Base-by-base conservation (phyloP, 306 rosid species). In the Mimosa bimucronata region DNA sequence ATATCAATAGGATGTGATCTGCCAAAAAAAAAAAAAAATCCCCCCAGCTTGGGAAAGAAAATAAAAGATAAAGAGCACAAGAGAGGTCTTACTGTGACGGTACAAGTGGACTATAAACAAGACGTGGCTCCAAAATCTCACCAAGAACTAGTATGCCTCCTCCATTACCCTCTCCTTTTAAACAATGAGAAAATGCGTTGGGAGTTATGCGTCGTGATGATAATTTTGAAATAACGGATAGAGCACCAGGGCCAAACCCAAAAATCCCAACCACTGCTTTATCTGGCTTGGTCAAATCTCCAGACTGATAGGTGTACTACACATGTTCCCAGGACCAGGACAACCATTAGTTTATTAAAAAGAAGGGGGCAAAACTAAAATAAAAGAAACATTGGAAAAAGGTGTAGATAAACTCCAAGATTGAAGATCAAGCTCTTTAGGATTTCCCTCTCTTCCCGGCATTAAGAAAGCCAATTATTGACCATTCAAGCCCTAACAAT, bases 61-160 rank as follows among this genome's bases (percentile, higher is more conserved):
- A 60, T 5, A 28, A 26, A 11, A 13, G 9, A 60, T 26, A 26
- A 28, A 61, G 38, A 26, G 38, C 37, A 42, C 48, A 85, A 80
- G 76, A 62, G 85, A 83, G 80, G 81, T 83, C 97, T 52, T 91
- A 94, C 98, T 92, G 98, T 42, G 91, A 88, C 9, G 98, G 94
- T 41, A 94, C 97, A 85, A 94, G 97, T 29, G 98, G 98, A 83
- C 92, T 94, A 82, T 92, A 94, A 67, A 89, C 97, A 77, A 94
- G 91, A 84, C 74, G 81, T 74, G 98, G 98, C 97, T 94, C 97
- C 92, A 92, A 74, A 83, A 94, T 92, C 88, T 94, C 94, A 65
- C 98, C 98, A 81, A 94, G 93, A 90, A 94, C 98, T 76, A 91
- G 86, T 61, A 90, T 74, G 28, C 98, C 98, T 72, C 98, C 98